Conservation (phyloP, 768 basidiomycete genomes). For the Lentinula edodes region DNA sequence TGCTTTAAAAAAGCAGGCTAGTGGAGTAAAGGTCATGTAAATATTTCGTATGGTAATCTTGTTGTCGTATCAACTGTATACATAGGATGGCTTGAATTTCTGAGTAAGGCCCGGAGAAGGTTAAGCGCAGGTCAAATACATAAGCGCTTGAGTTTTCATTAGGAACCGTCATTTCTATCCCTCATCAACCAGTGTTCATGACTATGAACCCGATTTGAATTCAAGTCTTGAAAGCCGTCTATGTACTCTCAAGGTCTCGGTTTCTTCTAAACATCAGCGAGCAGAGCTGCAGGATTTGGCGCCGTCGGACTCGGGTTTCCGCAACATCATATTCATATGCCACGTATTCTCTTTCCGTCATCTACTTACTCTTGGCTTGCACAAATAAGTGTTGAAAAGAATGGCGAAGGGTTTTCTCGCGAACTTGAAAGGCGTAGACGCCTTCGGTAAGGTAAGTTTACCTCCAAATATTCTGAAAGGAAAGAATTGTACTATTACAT, state of each 20-base stretch:
- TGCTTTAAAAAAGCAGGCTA: constrained; percentile 57
- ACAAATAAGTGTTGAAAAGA: constrained; percentile 13
- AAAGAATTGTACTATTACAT: neutral
- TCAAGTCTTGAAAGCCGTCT: too few species aligned
- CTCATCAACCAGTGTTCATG: too few species aligned
- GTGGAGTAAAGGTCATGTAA: constrained; percentile 37
- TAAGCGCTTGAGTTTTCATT: too few species aligned
- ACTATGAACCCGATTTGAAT: too few species aligned
- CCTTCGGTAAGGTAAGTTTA: constrained; percentile 94
- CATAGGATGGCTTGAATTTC: too few species aligned
- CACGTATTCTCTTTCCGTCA: neutral
- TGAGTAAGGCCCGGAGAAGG: too few species aligned
- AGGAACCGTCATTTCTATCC: too few species aligned
- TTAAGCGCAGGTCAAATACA: too few species aligned
- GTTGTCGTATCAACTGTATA: neutral
- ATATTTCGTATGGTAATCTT: neutral
- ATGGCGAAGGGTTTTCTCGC: constrained; percentile 80
- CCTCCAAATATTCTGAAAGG: neutral
- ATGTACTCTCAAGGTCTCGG: too few species aligned
- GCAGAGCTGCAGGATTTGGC: neutral
- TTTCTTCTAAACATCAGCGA: neutral
- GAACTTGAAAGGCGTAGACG: constrained; percentile 87
- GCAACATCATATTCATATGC: neutral
- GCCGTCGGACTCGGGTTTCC: neutral
- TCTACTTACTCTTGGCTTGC: neutral